phyloP scores from a whole-genome alignment of 1,139 yeast species.

The Suhomyces choctaworum region DNA sequence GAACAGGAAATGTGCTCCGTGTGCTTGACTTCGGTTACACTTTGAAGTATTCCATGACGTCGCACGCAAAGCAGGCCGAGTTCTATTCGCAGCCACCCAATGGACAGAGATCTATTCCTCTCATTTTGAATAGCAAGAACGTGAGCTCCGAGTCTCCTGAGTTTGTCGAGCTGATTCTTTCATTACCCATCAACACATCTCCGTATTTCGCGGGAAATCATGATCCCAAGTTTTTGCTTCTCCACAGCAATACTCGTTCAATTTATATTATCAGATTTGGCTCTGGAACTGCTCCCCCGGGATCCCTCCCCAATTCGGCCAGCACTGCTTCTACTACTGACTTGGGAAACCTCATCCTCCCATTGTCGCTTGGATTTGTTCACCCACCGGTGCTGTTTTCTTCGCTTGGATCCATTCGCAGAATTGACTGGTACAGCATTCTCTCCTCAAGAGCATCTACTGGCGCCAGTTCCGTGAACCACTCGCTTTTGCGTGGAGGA shows the following conservation, averaged over 20 bases:
- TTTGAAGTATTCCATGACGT: slow-evolving; percentile 74
- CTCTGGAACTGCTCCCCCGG: slow-evolving; percentile 6
- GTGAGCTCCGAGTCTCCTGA: slow-evolving; percentile 22
- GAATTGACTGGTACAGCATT: slow-evolving; percentile 77
- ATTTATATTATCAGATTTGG: slow-evolving; percentile 29
- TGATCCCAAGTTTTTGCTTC: slow-evolving; percentile 60
- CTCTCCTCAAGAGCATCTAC: slow-evolving; percentile 42
- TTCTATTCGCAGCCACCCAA: slow-evolving; percentile 67
- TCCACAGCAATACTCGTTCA: slow-evolving; percentile 59
- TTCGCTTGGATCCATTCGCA: slow-evolving; percentile 54
- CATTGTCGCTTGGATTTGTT: slow-evolving; percentile 77
- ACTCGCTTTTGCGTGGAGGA: slow-evolving; percentile 70
- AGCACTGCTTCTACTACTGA: slow-evolving; percentile 37
- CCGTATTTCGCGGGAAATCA: slow-evolving; percentile 76
- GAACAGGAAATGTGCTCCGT: slow-evolving; percentile 55
- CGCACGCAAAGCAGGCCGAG: slow-evolving; percentile 78
- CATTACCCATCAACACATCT: slow-evolving; percentile 33
- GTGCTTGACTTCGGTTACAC: slow-evolving; percentile 79
- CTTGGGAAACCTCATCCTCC: slow-evolving; percentile 62
- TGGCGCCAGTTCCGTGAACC: slow-evolving; percentile 41
- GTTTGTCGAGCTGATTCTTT: slow-evolving; percentile 28
- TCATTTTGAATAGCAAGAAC: slow-evolving; percentile 25
- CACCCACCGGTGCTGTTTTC: slow-evolving; percentile 71
- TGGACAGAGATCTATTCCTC: slow-evolving; percentile 38
- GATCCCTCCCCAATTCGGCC: slow-evolving; percentile 5